Evolutionary conservation across 495 filamentous ascomycete species (phyloP).

Genomic region (Aspergillus hancockii): DNA sequence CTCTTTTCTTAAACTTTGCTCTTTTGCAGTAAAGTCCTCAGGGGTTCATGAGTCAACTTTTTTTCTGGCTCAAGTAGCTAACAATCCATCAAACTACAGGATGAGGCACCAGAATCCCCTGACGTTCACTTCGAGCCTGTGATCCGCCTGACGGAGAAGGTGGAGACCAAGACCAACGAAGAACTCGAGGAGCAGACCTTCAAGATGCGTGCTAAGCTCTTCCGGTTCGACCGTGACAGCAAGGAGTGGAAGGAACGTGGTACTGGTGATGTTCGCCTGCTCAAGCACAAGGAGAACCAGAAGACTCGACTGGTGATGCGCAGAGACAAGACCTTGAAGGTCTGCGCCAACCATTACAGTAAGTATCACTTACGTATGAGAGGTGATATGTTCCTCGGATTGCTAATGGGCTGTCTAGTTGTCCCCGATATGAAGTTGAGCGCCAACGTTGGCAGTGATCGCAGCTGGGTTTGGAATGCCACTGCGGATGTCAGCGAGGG

Average conservation of each 20-base stretch:
- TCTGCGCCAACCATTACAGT: constrained; percentile 99
- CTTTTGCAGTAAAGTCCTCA: not conserved
- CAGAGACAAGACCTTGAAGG: constrained; percentile 98
- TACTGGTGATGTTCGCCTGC: constrained; percentile 89
- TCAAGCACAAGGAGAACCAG: constrained; percentile 98
- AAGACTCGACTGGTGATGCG: constrained; percentile 99
- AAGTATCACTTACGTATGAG: constrained; percentile 37
- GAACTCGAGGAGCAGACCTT: constrained; percentile 95
- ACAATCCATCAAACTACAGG: constrained; percentile 28
- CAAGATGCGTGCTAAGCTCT: constrained; percentile 99
- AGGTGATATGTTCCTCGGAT: not conserved
- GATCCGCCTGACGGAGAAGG: constrained; percentile 89
- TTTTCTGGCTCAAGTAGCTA: not conserved
- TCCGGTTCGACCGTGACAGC: constrained; percentile 88
- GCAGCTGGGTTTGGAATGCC: constrained; percentile 99
- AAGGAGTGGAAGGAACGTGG: constrained; percentile 99
- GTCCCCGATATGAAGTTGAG: constrained; percentile 98
- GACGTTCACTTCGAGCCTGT: constrained; percentile 98
- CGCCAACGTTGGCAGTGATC: constrained; percentile 95
- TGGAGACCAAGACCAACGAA: constrained; percentile 97
- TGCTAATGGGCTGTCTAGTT: constrained; percentile 55
- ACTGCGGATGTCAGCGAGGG: constrained; percentile 97
- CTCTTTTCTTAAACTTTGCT: constrained; percentile 1
- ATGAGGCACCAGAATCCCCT: constrained; percentile 76
- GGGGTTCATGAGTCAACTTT: not conserved